Evolutionary conservation across 2,329 filamentous ascomycete species (phyloP), one percentile per base, ranked within the genome.

Genomic region (Plenodomus biglobosus): DNA sequence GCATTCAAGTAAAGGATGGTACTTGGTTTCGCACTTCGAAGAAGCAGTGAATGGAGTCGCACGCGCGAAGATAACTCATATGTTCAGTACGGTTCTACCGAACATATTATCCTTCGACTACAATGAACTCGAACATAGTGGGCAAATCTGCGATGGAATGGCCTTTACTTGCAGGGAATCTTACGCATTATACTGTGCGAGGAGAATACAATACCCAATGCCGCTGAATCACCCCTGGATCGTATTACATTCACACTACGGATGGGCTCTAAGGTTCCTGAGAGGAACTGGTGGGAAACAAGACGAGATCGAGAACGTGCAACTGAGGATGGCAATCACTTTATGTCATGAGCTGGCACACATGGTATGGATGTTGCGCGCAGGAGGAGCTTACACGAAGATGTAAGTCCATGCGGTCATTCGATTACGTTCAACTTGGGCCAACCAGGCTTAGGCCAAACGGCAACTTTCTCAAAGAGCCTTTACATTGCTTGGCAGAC

Each of bases 321-420:
- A 37, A 11, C 36, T 49, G 6, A 35, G 36, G 18, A 40, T 50
- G 5, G 50, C 46, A 2, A 50, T 52, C 10, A 40, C 35, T 1
- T n/a, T 52, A 5, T 45, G 46, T 36, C 50, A 46, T 16, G 41
- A 52, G 35, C 39, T 52, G 8, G 42, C 46, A 10, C 46, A 50
- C 24, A 22, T 27, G 2, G 46, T 42, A 2, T 52, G 50, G 46
- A 17, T 42, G n/a, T 38, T 46, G 36, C 39, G 46, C 11, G 16
- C 19, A 3, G n/a, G 21, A 15, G 30, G 16, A 5, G 18, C 36
- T 16, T 17, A 13, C 11, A n/a, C 19, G n/a, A 17, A 11, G 6
- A 36, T 24, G 46, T 48, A 39, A 46, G 46, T 38, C n/a, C 17
- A 38, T 15, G 10, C 17, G 15, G 22, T 6, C 3, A 17, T 24